Percentiles rank a stretch among this genome's conserved stretches.
Evolutionary conservation across 1,284 basidiomycete genomes (phyloP).

Genomic region (Agroathelia rolfsii): DNA sequence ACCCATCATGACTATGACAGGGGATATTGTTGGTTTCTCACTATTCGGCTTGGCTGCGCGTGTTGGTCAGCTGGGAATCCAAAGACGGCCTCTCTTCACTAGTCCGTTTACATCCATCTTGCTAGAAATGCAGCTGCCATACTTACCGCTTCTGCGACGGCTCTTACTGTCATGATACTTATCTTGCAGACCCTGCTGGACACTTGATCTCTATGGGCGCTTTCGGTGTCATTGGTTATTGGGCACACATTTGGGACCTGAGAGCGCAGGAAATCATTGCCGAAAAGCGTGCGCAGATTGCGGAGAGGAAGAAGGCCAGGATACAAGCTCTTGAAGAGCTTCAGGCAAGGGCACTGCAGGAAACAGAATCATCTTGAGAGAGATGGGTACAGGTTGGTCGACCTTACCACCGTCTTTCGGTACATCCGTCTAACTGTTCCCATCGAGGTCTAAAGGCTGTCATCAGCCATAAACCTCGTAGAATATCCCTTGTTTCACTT

Average conservation of each 20-base stretch:
- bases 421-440: no score
- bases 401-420: no score
- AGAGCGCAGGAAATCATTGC: slow-evolving; percentile 48
- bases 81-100: slow-evolving; percentile 53
- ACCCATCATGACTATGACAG: slow-evolving; percentile 56
- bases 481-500: no score
- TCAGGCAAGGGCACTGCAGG: no score
- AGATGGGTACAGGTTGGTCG: no score
- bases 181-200: slow-evolving; percentile 44
- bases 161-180: slow-evolving; percentile 1
- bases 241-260: slow-evolving; percentile 55
- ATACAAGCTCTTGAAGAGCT: no score
- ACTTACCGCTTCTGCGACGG: slow-evolving; percentile 1
- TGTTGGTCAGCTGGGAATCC: slow-evolving; percentile 75
- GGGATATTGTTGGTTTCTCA: slow-evolving; percentile 70
- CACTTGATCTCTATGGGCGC: slow-evolving; percentile 55
- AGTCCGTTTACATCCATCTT: slow-evolving; percentile 37
- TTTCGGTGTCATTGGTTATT: slow-evolving; percentile 62
- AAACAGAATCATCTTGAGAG: no score
- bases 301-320: slow-evolving; percentile 33
- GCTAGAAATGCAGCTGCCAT: not conserved
- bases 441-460: no score
- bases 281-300: slow-evolving; percentile 50
- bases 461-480: no score
- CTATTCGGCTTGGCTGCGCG: slow-evolving; percentile 69